Percentiles rank a stretch among this genome's conserved stretches.
Evolutionary conservation across 2,329 filamentous ascomycete genomes (phyloP).

Genomic region (Aspergillus arachidicola): DNA sequence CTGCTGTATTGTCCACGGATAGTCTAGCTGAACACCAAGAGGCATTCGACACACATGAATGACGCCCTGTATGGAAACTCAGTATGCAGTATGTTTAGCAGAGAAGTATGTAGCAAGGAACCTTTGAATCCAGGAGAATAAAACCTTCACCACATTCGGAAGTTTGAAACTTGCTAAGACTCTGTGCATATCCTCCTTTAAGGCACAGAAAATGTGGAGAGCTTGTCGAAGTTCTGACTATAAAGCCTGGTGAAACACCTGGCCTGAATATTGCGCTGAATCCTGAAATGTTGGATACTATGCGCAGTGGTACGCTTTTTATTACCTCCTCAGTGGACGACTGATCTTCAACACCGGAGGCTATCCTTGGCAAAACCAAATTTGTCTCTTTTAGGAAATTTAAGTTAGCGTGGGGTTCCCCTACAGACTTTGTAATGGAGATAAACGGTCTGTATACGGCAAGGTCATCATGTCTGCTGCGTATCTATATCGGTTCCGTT

Average conservation of each 20-base stretch:
- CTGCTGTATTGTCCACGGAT: constrained; percentile 75
- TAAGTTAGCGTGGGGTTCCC: constrained; percentile 45
- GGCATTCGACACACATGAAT: constrained; percentile 76
- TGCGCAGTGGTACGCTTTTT: constrained; percentile 45
- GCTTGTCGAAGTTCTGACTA: constrained; percentile 80
- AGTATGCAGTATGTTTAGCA: constrained; percentile 7
- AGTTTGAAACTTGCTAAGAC: constrained; percentile 74
- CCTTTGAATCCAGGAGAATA: constrained; percentile 71
- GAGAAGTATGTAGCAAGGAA: constrained; percentile 25
- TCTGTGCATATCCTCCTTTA: constrained; percentile 67
- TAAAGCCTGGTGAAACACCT: constrained; percentile 75
- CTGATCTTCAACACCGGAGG: constrained; percentile 55
- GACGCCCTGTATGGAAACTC: constrained; percentile 54
- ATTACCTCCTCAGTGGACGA: constrained; percentile 29
- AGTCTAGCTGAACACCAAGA: constrained; percentile 67
- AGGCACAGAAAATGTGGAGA: constrained; percentile 74
- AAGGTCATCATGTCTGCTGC: constrained; percentile 78
- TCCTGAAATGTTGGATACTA: constrained; percentile 61
- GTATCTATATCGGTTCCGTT: constrained; percentile 59
- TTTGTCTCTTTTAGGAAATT: constrained; percentile 78
- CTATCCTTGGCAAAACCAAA: constrained; percentile 63
- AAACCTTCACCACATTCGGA: constrained; percentile 74
- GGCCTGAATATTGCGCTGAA: constrained; percentile 83
- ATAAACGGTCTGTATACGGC: constrained; percentile 83
- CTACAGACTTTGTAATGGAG: constrained; percentile 27